Percentiles rank a stretch among this genome's conserved stretches.
phyloP scores from a whole-genome alignment of 805 yeast species.

The Sungouiozyma ichnusensis region DNA sequence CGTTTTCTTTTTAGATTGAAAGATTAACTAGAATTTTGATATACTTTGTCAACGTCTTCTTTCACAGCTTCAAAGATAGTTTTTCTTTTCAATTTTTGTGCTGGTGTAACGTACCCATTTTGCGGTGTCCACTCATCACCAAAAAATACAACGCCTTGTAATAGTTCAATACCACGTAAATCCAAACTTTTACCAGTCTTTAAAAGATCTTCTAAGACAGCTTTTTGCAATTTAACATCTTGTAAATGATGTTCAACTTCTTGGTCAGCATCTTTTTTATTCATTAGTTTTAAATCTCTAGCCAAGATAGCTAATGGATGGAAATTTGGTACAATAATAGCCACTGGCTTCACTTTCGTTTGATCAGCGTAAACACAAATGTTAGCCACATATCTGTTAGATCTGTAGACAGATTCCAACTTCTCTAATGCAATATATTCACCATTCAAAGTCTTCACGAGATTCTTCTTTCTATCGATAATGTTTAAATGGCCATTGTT shows the following conservation, averaged over 20 bases:
- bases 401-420: constrained; percentile 82
- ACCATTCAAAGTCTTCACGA: constrained; percentile 92
- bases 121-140: constrained; percentile 98
- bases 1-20: too few relatives aligned
- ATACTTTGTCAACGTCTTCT: constrained; percentile 58
- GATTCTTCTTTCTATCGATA: constrained; percentile 90
- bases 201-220: constrained; percentile 48
- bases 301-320: constrained; percentile 50
- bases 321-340: constrained; percentile 78
- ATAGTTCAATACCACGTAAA: constrained; percentile 72
- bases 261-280: constrained; percentile 32
- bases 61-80: constrained; percentile 66
- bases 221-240: constrained; percentile 45
- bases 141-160: constrained; percentile 65
- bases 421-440: constrained; percentile 96
- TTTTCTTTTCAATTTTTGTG: constrained; percentile 92
- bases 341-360: constrained; percentile 81
- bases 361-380: constrained; percentile 91
- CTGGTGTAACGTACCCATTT: constrained; percentile 86
- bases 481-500: constrained; percentile 65
- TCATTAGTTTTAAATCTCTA: constrained; percentile 41
- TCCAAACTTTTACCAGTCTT: constrained; percentile 76
- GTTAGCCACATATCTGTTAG: constrained; percentile 65
- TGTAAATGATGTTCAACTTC: constrained; percentile 37
- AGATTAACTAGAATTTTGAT: constrained; percentile 15